These are phyloP conservation scores for Picea abies DNA, from an alignment of 83 land plant species.

Conservation along the genomic window DNA sequence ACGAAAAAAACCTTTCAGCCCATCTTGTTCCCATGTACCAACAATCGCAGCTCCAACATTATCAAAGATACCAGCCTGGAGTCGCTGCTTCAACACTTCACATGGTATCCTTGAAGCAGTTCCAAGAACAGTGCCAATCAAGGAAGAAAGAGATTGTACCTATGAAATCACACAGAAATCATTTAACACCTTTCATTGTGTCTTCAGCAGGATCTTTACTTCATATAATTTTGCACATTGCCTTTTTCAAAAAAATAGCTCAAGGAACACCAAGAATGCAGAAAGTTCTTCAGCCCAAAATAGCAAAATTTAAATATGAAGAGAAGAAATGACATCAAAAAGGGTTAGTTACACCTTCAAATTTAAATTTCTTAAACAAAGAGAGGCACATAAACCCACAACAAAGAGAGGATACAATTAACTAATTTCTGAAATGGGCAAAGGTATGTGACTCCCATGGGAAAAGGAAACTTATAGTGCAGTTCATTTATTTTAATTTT, in stretches of 20 bases:
- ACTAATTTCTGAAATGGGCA: too few relatives aligned
- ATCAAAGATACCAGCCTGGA: conserved; percentile 92
- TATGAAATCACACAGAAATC: conserved; percentile 16
- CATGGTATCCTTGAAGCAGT: conserved; percentile 96
- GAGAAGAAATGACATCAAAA: too few relatives aligned
- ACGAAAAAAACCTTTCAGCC: conserved; percentile 86
- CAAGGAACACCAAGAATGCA: too few relatives aligned
- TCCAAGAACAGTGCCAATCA: conserved; percentile 88
- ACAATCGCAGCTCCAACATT: conserved; percentile 91
- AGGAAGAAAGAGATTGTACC: conserved; percentile 94
- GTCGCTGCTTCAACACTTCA: conserved; percentile 91
- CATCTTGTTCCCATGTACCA: conserved; percentile 88
- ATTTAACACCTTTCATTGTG: not conserved
- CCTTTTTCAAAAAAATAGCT: not conserved
- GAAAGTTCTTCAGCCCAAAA: too few relatives aligned
- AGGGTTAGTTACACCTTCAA: too few relatives aligned
- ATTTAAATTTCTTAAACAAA: too few relatives aligned
- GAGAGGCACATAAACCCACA: not conserved
- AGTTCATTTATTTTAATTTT: not conserved
- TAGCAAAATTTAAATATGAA: too few relatives aligned
- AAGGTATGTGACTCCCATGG: too few relatives aligned
- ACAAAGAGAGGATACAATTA: not conserved
- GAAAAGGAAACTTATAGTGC: too few relatives aligned
- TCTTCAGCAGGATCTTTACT: not conserved
- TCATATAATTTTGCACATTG: not conserved